Base-by-base conservation (phyloP, 140 eudicot genomes). In the Stevia rebaudiana region DNA sequence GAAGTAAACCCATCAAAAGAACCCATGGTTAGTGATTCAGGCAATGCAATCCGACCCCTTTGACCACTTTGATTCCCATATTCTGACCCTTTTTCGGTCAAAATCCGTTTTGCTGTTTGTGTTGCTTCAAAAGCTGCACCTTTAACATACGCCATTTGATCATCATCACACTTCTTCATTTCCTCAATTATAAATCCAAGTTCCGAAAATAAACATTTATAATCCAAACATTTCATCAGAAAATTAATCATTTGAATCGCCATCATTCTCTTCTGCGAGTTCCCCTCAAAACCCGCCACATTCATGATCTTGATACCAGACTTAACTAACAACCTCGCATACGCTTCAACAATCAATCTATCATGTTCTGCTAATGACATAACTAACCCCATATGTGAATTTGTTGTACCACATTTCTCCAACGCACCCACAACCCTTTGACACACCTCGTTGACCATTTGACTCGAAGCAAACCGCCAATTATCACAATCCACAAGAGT, bases 91-190 rank as follows among this genome's bases (percentile, higher is more conserved):
- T 79, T 81, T 52, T 79, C 97, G 9, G 36, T 59, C 56, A 54
- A 74, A 47, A 89, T 81, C 63, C 70, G 81, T 72, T 58, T 83
- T 8, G 97, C 95, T 40, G 87, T 83, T 61, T 85, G 80, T n/a
- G 82, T 48, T 22, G 92, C 89, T 77, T 89, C 95, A 65, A 69
- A 89, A 13, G 97, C 95, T 21, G 97, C 95, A 17, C 89, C 95
- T 40, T 71, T 83, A 11, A 89, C 92, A 69, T 71, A 86, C 6
- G 86, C 81, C 91, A 89, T 86, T 43, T 84, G 80, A 74, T 86
- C 97, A 24, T 63, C 61, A 62, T 77, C 84, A 42, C 88, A 83
- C 43, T 77, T 86, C 62, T 83, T 84, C 97, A 89, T 86, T 78
- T 77, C 95, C 73, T 80, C 81, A 9, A 89, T 81, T 10, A 89